Evolutionary conservation across 2,329 filamentous ascomycete species (phyloP).

Genomic region (Exutisphaerella laricina): DNA sequence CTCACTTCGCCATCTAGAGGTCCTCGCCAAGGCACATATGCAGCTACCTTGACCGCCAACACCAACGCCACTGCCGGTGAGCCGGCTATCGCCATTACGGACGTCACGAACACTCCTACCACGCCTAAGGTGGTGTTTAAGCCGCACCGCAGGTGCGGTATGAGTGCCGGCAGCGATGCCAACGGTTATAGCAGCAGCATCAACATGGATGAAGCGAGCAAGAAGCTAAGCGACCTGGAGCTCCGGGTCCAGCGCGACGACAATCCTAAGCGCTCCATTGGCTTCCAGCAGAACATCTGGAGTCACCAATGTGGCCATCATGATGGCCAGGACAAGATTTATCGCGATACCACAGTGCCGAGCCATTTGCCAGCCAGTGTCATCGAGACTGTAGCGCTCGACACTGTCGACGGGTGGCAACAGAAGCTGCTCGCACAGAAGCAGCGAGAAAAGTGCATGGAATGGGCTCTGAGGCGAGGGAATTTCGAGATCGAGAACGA

Average conservation of each 20-base stretch:
- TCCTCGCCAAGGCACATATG: conserved; percentile 22
- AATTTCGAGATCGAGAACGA: conserved; percentile 28
- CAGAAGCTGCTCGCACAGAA: conserved; percentile 28
- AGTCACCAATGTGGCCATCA: conserved; percentile 13
- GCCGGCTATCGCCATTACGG: conserved; percentile 26
- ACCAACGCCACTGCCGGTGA: conserved; percentile 13
- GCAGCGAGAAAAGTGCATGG: conserved; percentile 31
- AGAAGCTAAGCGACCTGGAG: conserved; percentile 21
- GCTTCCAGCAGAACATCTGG: conserved; percentile 22
- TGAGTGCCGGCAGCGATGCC: conserved; percentile 29
- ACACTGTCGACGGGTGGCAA: conserved; percentile 21
- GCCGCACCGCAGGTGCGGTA: conserved; percentile 29
- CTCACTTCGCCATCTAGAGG: conserved; percentile 1
- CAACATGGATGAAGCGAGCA: conserved; percentile 13
- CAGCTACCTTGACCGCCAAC: conserved; percentile 24
- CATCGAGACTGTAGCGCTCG: conserved; percentile 30
- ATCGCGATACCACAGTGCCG: conserved; percentile 23
- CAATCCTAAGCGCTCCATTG: conserved; percentile 22
- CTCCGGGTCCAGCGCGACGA: conserved; percentile 12
- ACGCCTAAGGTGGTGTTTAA: conserved; percentile 29
- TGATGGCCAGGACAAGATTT: conserved; percentile 11
- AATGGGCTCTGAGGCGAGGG: conserved; percentile 32
- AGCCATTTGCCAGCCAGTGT: conserved; percentile 31
- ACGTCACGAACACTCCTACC: conserved; percentile 26
- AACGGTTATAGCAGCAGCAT: too few species aligned